phyloP scores from a whole-genome alignment of 306 rosid genomes.

The Citrullus amarus region DNA sequence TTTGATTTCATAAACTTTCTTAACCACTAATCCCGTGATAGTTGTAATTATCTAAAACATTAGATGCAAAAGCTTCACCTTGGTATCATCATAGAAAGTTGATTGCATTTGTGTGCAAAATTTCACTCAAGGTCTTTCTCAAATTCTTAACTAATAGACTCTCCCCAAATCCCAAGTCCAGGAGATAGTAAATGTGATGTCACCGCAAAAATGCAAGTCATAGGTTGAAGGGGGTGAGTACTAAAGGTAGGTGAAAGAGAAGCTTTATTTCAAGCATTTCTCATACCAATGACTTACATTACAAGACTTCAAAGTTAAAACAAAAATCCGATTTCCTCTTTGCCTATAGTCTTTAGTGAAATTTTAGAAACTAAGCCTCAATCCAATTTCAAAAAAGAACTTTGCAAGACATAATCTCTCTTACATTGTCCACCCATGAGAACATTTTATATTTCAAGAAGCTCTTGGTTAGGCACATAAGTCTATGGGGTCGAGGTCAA shows the following conservation, averaged over 20 bases:
- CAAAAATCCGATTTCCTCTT: background rate
- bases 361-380: background rate
- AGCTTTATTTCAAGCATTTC: background rate
- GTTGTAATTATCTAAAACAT: background rate
- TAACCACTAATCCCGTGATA: background rate
- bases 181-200: background rate
- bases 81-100: background rate
- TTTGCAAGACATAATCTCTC: background rate
- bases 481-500: background rate
- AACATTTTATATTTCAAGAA: background rate
- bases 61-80: background rate
- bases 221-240: background rate
- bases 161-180: background rate
- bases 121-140: background rate
- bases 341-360: background rate
- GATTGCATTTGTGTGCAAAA: background rate
- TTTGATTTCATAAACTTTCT: background rate
- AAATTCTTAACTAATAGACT: background rate
- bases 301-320: background rate
- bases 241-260: background rate
- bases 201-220: background rate
- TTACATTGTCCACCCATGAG: background rate
- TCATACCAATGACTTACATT: background rate
- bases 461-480: background rate
- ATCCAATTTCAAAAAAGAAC: background rate